Percentiles rank a stretch among this genome's conserved stretches.
Conservation (phyloP, 768 basidiomycete species). For the Amanita jacksonii region DNA sequence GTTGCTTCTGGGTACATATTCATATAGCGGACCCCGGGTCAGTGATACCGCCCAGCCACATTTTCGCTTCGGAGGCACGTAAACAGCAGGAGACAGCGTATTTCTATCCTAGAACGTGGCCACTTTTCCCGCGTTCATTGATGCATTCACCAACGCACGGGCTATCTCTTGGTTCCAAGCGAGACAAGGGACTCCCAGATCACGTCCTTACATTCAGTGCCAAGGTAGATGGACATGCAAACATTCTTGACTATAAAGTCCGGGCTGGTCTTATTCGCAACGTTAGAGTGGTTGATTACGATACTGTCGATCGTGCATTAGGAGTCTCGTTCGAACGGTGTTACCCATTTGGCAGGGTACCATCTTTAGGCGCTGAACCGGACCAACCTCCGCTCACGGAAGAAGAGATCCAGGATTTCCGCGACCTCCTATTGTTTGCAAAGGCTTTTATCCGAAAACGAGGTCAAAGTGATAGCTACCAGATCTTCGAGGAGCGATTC, state of each 20-base stretch:
- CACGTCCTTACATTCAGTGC: conserved; percentile 75
- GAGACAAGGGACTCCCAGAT: conserved; percentile 29
- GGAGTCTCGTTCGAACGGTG: conserved; percentile 14
- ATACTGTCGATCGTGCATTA: conserved; percentile 48
- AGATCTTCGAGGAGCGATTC: conserved; percentile 14
- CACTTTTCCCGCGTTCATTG: conserved; percentile 63
- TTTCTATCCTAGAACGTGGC: conserved; percentile 48
- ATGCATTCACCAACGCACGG: conserved; percentile 32
- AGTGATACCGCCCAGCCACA: conserved; percentile 61
- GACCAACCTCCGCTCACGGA: conserved; percentile 11
- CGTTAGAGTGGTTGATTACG: conserved; percentile 54
- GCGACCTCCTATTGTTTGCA: conserved; percentile 16
- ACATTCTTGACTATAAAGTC: conserved; percentile 62
- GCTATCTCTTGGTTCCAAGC: conserved; percentile 29
- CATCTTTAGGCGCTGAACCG: conserved; percentile 2
- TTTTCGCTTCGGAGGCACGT: conserved; percentile 49
- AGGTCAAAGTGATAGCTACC: conserved; percentile 16
- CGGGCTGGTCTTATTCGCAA: conserved; percentile 69
- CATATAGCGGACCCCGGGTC: conserved; percentile 92
- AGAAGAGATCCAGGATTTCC: conserved; percentile 21
- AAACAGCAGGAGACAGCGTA: conserved; percentile 48
- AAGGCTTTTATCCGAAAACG: conserved; percentile 13
- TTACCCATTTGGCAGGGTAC: conserved; percentile 33
- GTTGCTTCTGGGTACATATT: conserved; percentile 70
- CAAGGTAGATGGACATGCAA: conserved; percentile 50